Evolutionary conservation across 148 eudicot genomes (phyloP).

Genomic region (Persicaria maculosa): DNA sequence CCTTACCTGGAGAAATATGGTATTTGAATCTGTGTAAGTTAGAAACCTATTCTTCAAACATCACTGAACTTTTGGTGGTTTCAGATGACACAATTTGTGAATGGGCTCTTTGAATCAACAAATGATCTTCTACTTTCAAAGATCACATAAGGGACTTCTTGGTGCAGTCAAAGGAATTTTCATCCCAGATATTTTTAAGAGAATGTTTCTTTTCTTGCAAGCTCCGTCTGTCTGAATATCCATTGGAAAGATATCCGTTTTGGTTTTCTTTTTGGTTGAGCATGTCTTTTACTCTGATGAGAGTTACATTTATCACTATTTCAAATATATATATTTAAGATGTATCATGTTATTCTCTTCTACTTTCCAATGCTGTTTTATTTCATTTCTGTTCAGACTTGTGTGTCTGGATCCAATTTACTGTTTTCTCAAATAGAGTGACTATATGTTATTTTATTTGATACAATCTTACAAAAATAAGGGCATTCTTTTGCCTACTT

Average conservation of each 20-base stretch:
- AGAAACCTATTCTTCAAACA: neutral
- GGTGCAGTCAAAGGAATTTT: conserved; percentile 94
- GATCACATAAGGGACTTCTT: conserved; percentile 93
- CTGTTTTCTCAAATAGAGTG: too few relatives aligned
- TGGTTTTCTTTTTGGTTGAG: neutral
- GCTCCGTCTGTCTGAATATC: too few relatives aligned
- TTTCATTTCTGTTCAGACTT: too few relatives aligned
- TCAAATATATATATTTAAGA: too few relatives aligned
- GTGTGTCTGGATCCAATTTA: too few relatives aligned
- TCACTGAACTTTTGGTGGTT: conserved; percentile 13
- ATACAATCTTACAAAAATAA: too few relatives aligned
- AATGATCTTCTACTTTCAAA: conserved; percentile 74
- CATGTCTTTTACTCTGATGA: neutral
- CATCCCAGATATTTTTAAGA: conserved; percentile 63
- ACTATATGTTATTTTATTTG: too few relatives aligned
- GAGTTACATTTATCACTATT: too few relatives aligned
- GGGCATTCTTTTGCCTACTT: too few relatives aligned
- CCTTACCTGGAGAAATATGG: neutral
- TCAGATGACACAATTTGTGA: conserved; percentile 88
- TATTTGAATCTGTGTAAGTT: neutral
- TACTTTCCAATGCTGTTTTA: too few relatives aligned
- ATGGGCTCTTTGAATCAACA: conserved; percentile 75
- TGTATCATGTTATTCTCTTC: too few relatives aligned
- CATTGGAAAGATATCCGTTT: too few relatives aligned
- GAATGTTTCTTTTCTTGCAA: neutral